These are phyloP conservation scores for Carex myosuroides DNA, from an alignment of 176 grass and related monocot genomes.

Conservation along the genomic window DNA sequence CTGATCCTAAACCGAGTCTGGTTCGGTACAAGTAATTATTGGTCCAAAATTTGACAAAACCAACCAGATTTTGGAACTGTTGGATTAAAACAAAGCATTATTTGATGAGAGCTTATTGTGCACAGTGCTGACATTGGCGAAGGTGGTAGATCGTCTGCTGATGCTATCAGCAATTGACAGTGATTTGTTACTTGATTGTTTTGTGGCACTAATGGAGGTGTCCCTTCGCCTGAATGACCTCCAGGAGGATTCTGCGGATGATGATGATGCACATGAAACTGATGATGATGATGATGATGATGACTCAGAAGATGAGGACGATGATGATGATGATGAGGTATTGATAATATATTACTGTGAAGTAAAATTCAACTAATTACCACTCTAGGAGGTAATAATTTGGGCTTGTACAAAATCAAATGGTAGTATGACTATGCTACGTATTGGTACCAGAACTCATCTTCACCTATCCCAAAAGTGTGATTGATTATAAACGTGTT, in stretches of 20 bases:
- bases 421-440: not conserved
- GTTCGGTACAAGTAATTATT: not conserved
- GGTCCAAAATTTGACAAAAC: not conserved
- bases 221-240: constrained; percentile 61
- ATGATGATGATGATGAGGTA: constrained; percentile 40
- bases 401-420: constrained; percentile 4
- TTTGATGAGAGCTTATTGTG: not conserved
- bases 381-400: not conserved
- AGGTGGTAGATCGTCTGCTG: constrained; percentile 45
- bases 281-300: constrained; percentile 40
- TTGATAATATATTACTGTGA: not conserved
- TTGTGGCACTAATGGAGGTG: constrained; percentile 61
- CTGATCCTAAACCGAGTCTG: not conserved
- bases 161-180: constrained; percentile 24
- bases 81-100: not conserved
- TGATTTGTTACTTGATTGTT: constrained; percentile 54
- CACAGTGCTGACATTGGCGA: constrained; percentile 49
- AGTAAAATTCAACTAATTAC: not conserved
- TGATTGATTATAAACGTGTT: not conserved
- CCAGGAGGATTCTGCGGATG: constrained; percentile 40
- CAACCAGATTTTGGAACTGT: not conserved
- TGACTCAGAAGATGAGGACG: constrained; percentile 31
- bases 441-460: not conserved
- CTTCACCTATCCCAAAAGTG: not conserved
- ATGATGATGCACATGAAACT: constrained; percentile 35